These are phyloP conservation scores for Colletotrichum filicis DNA, from an alignment of 2,329 filamentous ascomycete species.

Conservation along the genomic window DNA sequence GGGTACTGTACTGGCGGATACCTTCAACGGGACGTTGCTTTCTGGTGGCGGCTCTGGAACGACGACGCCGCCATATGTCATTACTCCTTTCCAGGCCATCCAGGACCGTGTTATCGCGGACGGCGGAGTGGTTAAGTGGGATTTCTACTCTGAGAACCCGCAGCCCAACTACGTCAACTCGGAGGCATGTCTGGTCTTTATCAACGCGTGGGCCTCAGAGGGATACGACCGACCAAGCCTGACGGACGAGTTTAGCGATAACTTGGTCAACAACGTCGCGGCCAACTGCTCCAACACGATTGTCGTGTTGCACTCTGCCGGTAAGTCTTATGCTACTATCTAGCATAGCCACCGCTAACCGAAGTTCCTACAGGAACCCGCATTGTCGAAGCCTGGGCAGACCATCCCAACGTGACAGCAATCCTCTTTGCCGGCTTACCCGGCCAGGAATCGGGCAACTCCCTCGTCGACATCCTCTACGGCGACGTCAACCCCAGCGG, in stretches of 20 bases:
- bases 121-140: constrained; percentile 68
- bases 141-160: constrained; percentile 62
- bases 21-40: constrained; percentile 55
- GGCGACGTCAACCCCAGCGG: constrained; percentile 66
- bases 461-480: constrained; percentile 59
- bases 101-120: constrained; percentile 63
- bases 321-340: constrained; percentile 41
- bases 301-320: constrained; percentile 73
- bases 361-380: constrained; percentile 38
- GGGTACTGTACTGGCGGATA: not conserved
- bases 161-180: constrained; percentile 51
- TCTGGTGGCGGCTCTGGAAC: constrained; percentile 40
- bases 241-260: constrained; percentile 72
- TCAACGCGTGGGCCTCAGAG: constrained; percentile 78
- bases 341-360: not conserved
- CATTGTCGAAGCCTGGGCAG: constrained; percentile 60
- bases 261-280: constrained; percentile 66
- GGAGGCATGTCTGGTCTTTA: constrained; percentile 76
- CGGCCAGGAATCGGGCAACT: constrained; percentile 64
- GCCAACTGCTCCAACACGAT: constrained; percentile 69
- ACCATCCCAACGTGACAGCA: constrained; percentile 64
- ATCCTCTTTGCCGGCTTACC: constrained; percentile 65
- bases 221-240: constrained; percentile 70
- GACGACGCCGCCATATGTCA: constrained; percentile 57
- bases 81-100: constrained; percentile 66